Base-by-base conservation (phyloP, 1,139 yeast genomes). In the Lodderomyces elongisporus region DNA sequence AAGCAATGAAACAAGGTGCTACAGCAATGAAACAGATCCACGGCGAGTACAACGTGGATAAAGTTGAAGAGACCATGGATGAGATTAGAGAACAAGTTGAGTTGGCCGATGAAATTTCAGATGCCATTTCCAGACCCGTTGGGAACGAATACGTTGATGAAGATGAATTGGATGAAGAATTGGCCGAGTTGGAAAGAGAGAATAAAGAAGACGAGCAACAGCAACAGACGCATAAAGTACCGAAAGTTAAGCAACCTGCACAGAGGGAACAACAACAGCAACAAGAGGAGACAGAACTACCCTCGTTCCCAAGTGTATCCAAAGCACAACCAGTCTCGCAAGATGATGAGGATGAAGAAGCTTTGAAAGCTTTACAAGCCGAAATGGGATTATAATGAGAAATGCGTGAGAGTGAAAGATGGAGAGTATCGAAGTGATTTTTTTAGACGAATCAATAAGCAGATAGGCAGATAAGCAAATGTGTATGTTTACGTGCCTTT, bases 11-110 rank as follows among this genome's bases (percentile, higher is more conserved):
- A 61, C 95, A 88, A 60, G 97, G 97, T 43, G 95, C 98, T 8
- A 74, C 73, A 52, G 98, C 97, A 32, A 87, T 91, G 95, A 88
- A 89, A 60, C 85, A 84, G 52, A 91, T 91, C 52, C 97, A 91
- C 58, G 91, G 89, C 43, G 95, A 89, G 51, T 80, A 91, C 70
- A 84, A 89, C 58, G 88, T 91, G 38, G 98, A 91, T 60, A 89
- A 88, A 66, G 96, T 91, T 31, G 98, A 91, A 57, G 85, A 82
- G 49, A 89, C 97, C n/a, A 91, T 91, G 97, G 98, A 91, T 56
- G 96, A 89, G 46, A 87, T 93, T 43, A 77, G 97, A 49, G 98
- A 91, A 56, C 98, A 91, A 61, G 94, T 91, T 36, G 96, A 89
- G 49, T 71, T 87, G 49, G 87, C 95, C 28, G 96, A 88, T 49